Evolutionary conservation across 305 asterid species (phyloP).

Genomic region (Euphrasia arctica): DNA sequence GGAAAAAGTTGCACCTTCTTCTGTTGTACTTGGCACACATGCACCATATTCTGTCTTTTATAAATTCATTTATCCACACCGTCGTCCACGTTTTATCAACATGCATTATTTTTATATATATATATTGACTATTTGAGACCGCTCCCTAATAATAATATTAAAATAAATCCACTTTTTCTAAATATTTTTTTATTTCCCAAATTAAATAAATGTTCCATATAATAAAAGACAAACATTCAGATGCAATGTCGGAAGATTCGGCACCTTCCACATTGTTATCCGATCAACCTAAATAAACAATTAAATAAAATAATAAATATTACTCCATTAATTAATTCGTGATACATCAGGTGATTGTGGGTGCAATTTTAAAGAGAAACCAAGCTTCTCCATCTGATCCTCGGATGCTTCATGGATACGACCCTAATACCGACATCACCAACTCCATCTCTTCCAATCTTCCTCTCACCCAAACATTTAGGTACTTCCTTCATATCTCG

Average conservation of each 20-base stretch:
- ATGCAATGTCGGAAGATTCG: conserved; percentile 59
- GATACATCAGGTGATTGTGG: conserved; percentile 65
- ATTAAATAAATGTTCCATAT: conserved; percentile 28
- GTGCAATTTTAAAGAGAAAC: conserved; percentile 76
- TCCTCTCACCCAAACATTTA: conserved; percentile 43
- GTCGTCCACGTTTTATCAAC: background rate
- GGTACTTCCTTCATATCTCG: conserved; percentile 14
- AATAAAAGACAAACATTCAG: conserved; percentile 27
- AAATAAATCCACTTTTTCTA: background rate
- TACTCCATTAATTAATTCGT: too few relatives aligned
- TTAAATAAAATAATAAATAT: background rate
- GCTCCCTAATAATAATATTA: too few relatives aligned
- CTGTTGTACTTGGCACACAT: background rate
- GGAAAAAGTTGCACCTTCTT: too few relatives aligned
- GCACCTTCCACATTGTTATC: conserved; percentile 28
- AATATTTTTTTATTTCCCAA: conserved; percentile 17
- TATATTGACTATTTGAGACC: too few relatives aligned
- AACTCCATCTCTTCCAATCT: conserved; percentile 26
- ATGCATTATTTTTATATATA: too few relatives aligned
- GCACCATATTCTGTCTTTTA: background rate
- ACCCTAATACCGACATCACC: conserved; percentile 32
- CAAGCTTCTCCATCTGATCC: conserved; percentile 56
- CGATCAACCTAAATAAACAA: background rate
- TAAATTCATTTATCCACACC: background rate
- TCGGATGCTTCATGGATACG: conserved; percentile 56